Conservation (phyloP, 305 asterid species). For the Fraxinus greggii region DNA sequence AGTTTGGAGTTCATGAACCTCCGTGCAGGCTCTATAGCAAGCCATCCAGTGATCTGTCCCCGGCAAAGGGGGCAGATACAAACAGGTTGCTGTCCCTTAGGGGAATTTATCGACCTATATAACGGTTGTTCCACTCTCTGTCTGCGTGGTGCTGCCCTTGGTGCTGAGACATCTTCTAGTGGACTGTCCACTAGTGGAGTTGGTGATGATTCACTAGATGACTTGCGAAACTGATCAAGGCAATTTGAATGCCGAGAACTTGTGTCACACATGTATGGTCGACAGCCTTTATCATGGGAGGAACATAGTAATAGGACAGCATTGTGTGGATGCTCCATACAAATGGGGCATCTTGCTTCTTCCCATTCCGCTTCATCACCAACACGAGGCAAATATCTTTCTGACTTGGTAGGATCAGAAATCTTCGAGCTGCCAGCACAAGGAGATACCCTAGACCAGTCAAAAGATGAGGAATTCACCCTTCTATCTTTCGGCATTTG, state of each 20-base stretch:
- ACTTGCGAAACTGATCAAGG: constrained; percentile 60
- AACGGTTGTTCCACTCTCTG: constrained; percentile 16
- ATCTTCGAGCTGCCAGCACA: constrained; percentile 48
- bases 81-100: constrained; percentile 23
- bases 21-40: constrained; percentile 50
- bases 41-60: constrained; percentile 56
- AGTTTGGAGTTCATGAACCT: constrained; percentile 49
- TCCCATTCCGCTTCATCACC: constrained; percentile 67
- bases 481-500: constrained; percentile 72
- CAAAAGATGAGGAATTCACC: constrained; percentile 45
- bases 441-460: constrained; percentile 54
- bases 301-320: constrained; percentile 66
- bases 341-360: constrained; percentile 70
- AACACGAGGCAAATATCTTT: constrained; percentile 28
- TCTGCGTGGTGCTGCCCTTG: neutral
- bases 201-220: constrained; percentile 30
- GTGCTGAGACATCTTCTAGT: neutral
- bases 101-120: constrained; percentile 9
- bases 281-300: constrained; percentile 67
- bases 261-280: constrained; percentile 76
- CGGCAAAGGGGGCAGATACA: constrained; percentile 78
- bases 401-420: constrained; percentile 22
- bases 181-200: neutral
- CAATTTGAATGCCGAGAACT: constrained; percentile 81
- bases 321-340: constrained; percentile 84